Base-by-base conservation (phyloP, 495 filamentous ascomycete species). In the Xylaria grammica region DNA sequence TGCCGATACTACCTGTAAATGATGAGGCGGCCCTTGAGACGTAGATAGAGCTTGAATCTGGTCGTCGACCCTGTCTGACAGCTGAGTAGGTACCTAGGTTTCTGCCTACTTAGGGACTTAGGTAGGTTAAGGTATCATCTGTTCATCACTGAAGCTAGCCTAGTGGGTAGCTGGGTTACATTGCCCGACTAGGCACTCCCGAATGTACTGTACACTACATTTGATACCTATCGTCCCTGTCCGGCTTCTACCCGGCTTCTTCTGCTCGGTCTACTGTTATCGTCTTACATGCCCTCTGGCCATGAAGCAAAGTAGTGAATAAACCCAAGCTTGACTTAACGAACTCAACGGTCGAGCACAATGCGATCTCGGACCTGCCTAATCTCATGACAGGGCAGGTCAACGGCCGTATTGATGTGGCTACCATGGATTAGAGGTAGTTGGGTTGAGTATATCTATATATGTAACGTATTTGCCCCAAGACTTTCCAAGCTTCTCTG, bases 291-390 rank as follows among this genome's bases (percentile, higher is more conserved):
- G 22, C 24, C 15, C 9, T 22, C 24, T 9, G 22, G 20, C 6
- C 46, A 1, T 20, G 46, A 27, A 27, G 20, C n/a, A n/a, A n/a
- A n/a, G n/a, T 27, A 27, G 3, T 49, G 46, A 49, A 27, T 27
- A n/a, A n/a, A n/a, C n/a, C 22, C 22, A 24, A 11, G 3, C 20
- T 27, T 4, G 7, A 49, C 13, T 24, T 49, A 5, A 24, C 13
- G 46, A 49, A 13, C 46, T 27, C 6, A 9, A n/a, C 22, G 46
- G 3, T 49, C 46, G 34, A 49, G 46, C 46, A 20, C 24, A 13
- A 49, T 49, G 46, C 46, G 46, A 49, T 20, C 11, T 49, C 46
- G 46, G 46, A 49, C 46, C 46, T 49, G 46, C 46, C 46, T 49
- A 49, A 49, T 49, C 24, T 27, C 22, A 13, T 49, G 10, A 20